Evolutionary conservation across 768 basidiomycete genomes (phyloP).

Genomic region (Tephrocybe sp.): DNA sequence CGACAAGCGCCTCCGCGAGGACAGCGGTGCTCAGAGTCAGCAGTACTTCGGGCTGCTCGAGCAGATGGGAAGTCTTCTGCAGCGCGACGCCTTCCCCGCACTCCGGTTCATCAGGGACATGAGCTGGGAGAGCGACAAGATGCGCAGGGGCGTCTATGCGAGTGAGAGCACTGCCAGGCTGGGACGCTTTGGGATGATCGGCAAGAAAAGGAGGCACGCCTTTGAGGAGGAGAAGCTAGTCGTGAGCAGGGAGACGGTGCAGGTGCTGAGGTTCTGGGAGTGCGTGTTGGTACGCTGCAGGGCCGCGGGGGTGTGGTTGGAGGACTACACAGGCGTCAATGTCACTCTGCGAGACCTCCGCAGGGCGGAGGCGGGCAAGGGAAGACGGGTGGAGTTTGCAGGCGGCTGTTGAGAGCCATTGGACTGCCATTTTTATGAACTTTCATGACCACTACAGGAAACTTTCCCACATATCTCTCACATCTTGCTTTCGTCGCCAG

Average conservation of each 20-base stretch:
- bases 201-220: background rate
- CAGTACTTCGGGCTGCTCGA: slow-evolving; percentile 63
- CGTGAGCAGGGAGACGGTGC: slow-evolving; percentile 16
- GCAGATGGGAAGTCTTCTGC: slow-evolving; percentile 62
- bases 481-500: too few relatives aligned
- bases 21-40: slow-evolving; percentile 32
- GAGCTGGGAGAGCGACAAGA: slow-evolving; percentile 54
- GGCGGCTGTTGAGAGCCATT: background rate
- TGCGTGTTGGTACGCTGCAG: slow-evolving; percentile 49
- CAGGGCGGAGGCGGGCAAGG: slow-evolving; percentile 22
- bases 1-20: slow-evolving; percentile 53
- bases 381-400: background rate
- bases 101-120: slow-evolving; percentile 65
- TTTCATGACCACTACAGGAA: too few relatives aligned
- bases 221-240: background rate
- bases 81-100: slow-evolving; percentile 59
- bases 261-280: slow-evolving; percentile 43
- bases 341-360: slow-evolving; percentile 44
- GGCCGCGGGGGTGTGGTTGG: slow-evolving; percentile 58
- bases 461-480: too few relatives aligned
- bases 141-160: slow-evolving; percentile 38
- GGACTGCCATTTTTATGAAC: too few relatives aligned
- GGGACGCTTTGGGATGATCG: background rate
- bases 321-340: slow-evolving; percentile 63
- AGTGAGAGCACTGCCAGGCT: slow-evolving; percentile 2